Percentiles rank a stretch among this genome's conserved stretches.
Conservation (phyloP, 2,329 filamentous ascomycete genomes). For the Myrmaecium sp. region DNA sequence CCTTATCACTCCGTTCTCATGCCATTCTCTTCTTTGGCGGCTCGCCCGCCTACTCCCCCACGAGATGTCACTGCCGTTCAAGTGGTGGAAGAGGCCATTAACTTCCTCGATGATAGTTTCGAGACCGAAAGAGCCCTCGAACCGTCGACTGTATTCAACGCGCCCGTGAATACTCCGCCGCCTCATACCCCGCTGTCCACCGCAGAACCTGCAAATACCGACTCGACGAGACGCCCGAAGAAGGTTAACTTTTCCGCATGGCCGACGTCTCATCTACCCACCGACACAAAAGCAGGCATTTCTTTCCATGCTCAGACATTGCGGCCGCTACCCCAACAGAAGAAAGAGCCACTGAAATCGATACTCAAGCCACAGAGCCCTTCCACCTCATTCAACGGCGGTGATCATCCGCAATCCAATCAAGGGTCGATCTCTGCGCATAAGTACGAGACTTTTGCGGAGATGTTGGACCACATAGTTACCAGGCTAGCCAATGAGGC, state of each 20-base stretch:
- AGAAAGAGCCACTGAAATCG: slow-evolving; percentile 44
- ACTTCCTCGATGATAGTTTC: slow-evolving; percentile 26
- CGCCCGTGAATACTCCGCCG: slow-evolving; percentile 17
- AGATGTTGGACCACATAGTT: slow-evolving; percentile 72
- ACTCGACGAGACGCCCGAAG: slow-evolving; percentile 29
- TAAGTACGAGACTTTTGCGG: slow-evolving; percentile 44
- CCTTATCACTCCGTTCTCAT: too few species aligned
- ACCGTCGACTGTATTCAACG: slow-evolving; percentile 4
- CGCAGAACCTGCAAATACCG: slow-evolving; percentile 20
- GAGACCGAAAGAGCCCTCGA: slow-evolving; percentile 16
- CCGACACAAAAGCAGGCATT: slow-evolving; percentile 10
- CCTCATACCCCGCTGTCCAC: slow-evolving; percentile 27
- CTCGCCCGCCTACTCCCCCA: slow-evolving; percentile 40
- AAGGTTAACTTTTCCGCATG: slow-evolving; percentile 46
- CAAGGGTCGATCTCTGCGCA: slow-evolving; percentile 26
- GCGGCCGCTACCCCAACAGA: slow-evolving; percentile 30
- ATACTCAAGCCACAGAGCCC: slow-evolving; percentile 61
- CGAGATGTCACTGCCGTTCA: slow-evolving; percentile 26
- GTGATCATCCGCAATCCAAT: slow-evolving; percentile 6
- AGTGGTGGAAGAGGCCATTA: slow-evolving; percentile 21
- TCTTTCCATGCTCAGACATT: slow-evolving; percentile 25
- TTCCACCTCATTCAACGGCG: slow-evolving; percentile 15
- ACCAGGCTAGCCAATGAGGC: slow-evolving; percentile 65
- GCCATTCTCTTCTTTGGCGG: slow-evolving; percentile 26
- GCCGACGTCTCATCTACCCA: slow-evolving; percentile 12